These are phyloP conservation scores for Xylaria flabelliformis DNA, from an alignment of 495 filamentous ascomycete species.

Conservation along the genomic window DNA sequence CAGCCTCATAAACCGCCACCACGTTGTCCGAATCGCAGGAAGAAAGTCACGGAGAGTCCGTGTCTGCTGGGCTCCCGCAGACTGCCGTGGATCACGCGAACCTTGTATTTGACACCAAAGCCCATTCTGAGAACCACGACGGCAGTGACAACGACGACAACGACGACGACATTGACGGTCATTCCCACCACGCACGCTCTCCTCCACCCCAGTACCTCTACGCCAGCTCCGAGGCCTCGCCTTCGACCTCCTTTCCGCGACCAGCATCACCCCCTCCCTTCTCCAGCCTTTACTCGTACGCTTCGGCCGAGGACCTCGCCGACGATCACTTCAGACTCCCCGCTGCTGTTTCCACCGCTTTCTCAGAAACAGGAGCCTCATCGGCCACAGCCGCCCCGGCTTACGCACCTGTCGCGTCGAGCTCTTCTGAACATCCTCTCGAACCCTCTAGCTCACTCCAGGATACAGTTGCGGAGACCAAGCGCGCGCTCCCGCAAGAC, in stretches of 20 bases:
- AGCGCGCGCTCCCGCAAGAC: conserved; percentile 79
- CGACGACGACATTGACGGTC: conserved; percentile 55
- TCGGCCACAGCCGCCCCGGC: conserved; percentile 65
- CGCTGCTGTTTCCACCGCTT: conserved; percentile 52
- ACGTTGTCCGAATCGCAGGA: conserved; percentile 75
- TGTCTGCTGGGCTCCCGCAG: conserved; percentile 59
- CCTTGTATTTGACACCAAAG: conserved; percentile 39
- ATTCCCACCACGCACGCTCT: conserved; percentile 47
- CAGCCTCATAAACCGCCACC: conserved; percentile 44
- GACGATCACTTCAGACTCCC: conserved; percentile 47
- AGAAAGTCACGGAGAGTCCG: conserved; percentile 70
- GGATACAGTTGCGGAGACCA: conserved; percentile 75
- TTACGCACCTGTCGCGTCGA: conserved; percentile 59
- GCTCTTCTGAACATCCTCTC: conserved; percentile 48
- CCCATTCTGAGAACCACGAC: conserved; percentile 21
- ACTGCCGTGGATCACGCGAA: conserved; percentile 38
- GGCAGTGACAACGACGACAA: conserved; percentile 36
- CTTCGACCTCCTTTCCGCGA: conserved; percentile 52
- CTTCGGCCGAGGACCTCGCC: conserved; percentile 40
- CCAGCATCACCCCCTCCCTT: conserved; percentile 49
- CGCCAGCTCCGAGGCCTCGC: conserved; percentile 66
- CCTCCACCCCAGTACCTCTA: conserved; percentile 66
- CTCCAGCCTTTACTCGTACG: conserved; percentile 55
- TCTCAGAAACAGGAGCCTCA: conserved; percentile 61
- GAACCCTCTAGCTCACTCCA: conserved; percentile 49